phyloP scores from a whole-genome alignment of 208 protist genomes.

The Leishmania arabica region DNA sequence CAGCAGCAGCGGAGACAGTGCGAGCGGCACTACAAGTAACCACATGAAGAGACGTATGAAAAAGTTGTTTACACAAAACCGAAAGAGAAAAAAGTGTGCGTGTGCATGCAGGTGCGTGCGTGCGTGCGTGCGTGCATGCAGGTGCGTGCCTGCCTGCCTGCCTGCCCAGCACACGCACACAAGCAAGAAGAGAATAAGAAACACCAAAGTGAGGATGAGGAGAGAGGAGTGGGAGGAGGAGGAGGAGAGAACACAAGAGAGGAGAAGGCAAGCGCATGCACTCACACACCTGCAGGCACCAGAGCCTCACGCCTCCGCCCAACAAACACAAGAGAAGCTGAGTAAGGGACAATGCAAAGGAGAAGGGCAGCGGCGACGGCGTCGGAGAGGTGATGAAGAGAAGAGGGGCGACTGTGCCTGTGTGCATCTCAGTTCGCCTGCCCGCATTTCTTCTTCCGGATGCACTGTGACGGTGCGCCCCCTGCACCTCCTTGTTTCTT shows the following conservation, averaged over 20 bases:
- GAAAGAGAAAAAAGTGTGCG: background rate
- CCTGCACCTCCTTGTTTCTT: too few relatives aligned
- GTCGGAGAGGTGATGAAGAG: background rate
- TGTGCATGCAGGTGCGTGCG: background rate
- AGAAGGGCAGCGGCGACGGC: background rate
- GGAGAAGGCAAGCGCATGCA: background rate
- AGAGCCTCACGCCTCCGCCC: too few relatives aligned
- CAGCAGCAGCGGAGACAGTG: too few relatives aligned
- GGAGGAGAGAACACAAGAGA: background rate
- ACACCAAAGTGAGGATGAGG: constrained; percentile 1
- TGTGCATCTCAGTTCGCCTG: background rate
- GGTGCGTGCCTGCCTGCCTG: background rate
- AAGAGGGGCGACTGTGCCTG: background rate
- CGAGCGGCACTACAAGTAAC: background rate
- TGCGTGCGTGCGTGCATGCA: too few relatives aligned
- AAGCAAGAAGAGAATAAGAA: background rate
- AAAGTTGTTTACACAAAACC: background rate
- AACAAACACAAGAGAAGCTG: background rate
- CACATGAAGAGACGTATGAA: background rate
- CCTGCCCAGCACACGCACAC: background rate
- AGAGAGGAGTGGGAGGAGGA: background rate
- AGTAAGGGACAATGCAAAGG: background rate
- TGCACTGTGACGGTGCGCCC: background rate
- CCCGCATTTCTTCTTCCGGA: background rate
- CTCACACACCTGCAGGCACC: background rate